These are phyloP conservation scores for Cystobasidium sp. DNA, from an alignment of 1,284 basidiomycete genomes.

Conservation along the genomic window DNA sequence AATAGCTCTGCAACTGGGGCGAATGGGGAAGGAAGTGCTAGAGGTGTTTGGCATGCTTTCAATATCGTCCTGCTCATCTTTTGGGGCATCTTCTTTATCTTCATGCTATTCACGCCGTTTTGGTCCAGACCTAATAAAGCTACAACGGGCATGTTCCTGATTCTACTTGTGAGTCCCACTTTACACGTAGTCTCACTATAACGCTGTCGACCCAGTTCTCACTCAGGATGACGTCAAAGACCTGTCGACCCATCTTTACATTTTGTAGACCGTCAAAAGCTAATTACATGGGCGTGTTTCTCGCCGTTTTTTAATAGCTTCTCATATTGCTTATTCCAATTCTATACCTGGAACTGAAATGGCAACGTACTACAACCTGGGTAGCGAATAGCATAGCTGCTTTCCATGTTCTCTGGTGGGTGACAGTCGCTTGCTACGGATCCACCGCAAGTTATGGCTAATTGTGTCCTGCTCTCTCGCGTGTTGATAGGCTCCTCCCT, in stretches of 20 bases:
- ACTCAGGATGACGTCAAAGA: neutral
- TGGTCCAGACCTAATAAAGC: slow-evolving; percentile 13
- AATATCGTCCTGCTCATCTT: slow-evolving; percentile 6
- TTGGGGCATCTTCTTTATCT: slow-evolving; percentile 5
- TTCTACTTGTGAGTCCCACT: slow-evolving; percentile 13
- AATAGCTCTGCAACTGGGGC: too few relatives aligned
- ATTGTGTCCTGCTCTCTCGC: neutral
- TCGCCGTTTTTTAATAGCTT: neutral
- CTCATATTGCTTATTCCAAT: slow-evolving; percentile 25
- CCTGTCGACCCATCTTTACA: neutral
- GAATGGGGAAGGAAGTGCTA: neutral
- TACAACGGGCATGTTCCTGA: slow-evolving; percentile 12
- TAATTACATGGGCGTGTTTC: too few relatives aligned
- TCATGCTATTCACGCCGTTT: slow-evolving; percentile 8
- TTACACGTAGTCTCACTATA: neutral
- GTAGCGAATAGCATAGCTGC: slow-evolving; percentile 23
- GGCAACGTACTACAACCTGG: slow-evolving; percentile 16
- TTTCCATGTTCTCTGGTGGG: slow-evolving; percentile 40
- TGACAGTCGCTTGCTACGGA: neutral
- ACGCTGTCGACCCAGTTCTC: neutral
- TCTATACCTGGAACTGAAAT: slow-evolving; percentile 31
- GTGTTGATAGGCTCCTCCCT: slow-evolving; percentile 12
- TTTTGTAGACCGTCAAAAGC: neutral
- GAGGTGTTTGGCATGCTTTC: slow-evolving; percentile 1
- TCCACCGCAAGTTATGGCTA: neutral